Evolutionary conservation across 2,329 filamentous ascomycete genomes (phyloP), one percentile per base, ranked within the genome.

Genomic region (Colletotrichum spinosum): DNA sequence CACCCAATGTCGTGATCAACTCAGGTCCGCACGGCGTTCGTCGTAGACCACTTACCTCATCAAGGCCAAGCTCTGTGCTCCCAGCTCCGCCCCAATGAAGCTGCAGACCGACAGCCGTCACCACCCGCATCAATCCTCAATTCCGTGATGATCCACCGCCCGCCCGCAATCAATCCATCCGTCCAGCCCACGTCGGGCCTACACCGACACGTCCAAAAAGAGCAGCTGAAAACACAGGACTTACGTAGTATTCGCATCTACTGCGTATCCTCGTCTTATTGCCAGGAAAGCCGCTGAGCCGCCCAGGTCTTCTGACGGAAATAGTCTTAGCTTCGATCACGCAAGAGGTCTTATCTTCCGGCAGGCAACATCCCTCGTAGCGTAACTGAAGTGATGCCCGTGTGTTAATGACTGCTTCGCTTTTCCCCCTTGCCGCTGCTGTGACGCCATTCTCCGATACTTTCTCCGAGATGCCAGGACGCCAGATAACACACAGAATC

Each of bases 41-140:
- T 59, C 56, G 25, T 25, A 25, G 25, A 25, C 25, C 25, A 25
- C 25, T 25, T 25, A 25, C 25, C 25, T 25, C 25, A 25, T 25
- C 25, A 25, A 38, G 56, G 52, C 37, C 41, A 55, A 55, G 51
- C 52, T n/a, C 3, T 11, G 25, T 25, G 13, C 10, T 11, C 6
- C 9, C 15, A 37, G 13, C 17, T 35, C 33, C 25, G 8, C 6
- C 7, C 62, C 62, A 65, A 65, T 51, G 34, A 62, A n/a, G 25
- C 12, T 6, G 11, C 17, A 7, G 25, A 53, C 62, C 62, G 58
- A 65, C 17, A 65, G 62, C 62, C 62, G 39, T n/a, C 39, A 10
- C n/a, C 39, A 42, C 11, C 15, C 42, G 15, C 15, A 13, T 9
- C 42, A 44, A n/a, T 13, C 12, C 42, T n/a, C 8, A 4, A 4